Base-by-base conservation (phyloP, 2,329 filamentous ascomycete species). In the Talaromyces islandicus region DNA sequence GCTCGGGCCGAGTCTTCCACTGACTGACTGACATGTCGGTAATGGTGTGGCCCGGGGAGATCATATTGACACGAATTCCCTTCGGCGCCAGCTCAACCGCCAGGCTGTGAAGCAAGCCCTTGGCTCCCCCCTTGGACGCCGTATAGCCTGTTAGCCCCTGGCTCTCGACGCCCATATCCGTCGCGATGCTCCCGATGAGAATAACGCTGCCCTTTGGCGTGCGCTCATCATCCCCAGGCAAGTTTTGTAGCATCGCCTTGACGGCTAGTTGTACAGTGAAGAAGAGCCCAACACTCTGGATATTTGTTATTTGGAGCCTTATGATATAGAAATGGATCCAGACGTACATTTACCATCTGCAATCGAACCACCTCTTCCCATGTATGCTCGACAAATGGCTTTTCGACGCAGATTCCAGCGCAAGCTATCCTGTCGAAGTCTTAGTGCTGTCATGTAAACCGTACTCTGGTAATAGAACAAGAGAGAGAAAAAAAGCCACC, bases 41-140 rank as follows among this genome's bases (percentile, higher is more conserved):
- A 53, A 68, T 68, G 60, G 64, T 68, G 59, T 70, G 70, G 3
- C 75, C 75, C 1, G 75, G 75, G 46, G 72, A 72, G 3, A 77
- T 64, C 21, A 70, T 73, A 64, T 77, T 77, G 41, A 76, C 71
- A 41, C 75, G 64, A 25, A 77, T 71, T 9, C 73, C 72, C 35
- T 70, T 67, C 3, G 70, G 66, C 0, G 61, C 61, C 30, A 55
- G 61, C 60, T 77, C 74, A 56, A 73, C 65, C 6, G 73, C 73
- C 19, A 71, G 54, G 7, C 64, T 66, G 48, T 69, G 69, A 55
- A 62, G 56, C 19, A 68, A 56, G 51, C 65, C 64, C 24, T 62
- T 60, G n/a, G 68, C 62, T 11, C 63, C 65, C 5, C 41, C 41
- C 41, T 46, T 46, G n/a, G 41, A 46, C 21, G 41, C 41, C 41